Evolutionary conservation across 1,284 basidiomycete species (phyloP).

Genomic region (Tausonia pullulans): DNA sequence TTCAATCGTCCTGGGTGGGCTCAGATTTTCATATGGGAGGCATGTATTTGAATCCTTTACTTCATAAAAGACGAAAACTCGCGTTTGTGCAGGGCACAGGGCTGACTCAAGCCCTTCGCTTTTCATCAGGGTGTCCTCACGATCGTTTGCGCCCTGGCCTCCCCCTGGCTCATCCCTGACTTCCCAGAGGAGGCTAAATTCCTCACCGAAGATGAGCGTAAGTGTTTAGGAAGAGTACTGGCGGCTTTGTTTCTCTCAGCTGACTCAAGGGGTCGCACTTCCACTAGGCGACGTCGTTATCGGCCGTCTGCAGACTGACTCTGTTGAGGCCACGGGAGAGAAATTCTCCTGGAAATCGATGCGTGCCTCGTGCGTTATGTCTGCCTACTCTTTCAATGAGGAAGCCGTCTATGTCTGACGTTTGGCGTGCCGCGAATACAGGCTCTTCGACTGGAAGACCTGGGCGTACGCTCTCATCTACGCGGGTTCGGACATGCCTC

Average conservation of each 20-base stretch:
- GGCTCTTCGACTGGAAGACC: too few relatives aligned
- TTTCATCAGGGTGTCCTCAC: slow-evolving; percentile 5
- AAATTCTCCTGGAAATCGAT: slow-evolving; percentile 1
- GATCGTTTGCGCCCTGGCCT: background rate
- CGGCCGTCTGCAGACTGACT: background rate
- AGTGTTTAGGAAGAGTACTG: background rate
- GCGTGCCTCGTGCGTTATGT: background rate
- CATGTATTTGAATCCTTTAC: too few relatives aligned
- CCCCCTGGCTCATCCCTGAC: slow-evolving; percentile 6
- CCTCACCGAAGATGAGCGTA: slow-evolving; percentile 1
- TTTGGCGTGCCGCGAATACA: too few relatives aligned
- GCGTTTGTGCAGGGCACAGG: too few relatives aligned
- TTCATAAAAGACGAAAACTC: too few relatives aligned
- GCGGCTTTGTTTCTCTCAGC: background rate
- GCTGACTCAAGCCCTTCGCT: too few relatives aligned
- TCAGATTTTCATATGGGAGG: slow-evolving; percentile 17
- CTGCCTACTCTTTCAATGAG: background rate
- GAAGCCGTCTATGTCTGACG: background rate
- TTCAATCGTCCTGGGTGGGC: too few relatives aligned
- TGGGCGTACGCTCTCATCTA: background rate
- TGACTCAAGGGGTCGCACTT: too few relatives aligned
- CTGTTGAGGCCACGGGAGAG: background rate
- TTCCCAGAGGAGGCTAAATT: slow-evolving; percentile 11
- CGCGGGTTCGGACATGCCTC: slow-evolving; percentile 5
- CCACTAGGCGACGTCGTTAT: slow-evolving; percentile 5